Base-by-base conservation (phyloP, 1,139 yeast species). In the Diutina rugosa region DNA sequence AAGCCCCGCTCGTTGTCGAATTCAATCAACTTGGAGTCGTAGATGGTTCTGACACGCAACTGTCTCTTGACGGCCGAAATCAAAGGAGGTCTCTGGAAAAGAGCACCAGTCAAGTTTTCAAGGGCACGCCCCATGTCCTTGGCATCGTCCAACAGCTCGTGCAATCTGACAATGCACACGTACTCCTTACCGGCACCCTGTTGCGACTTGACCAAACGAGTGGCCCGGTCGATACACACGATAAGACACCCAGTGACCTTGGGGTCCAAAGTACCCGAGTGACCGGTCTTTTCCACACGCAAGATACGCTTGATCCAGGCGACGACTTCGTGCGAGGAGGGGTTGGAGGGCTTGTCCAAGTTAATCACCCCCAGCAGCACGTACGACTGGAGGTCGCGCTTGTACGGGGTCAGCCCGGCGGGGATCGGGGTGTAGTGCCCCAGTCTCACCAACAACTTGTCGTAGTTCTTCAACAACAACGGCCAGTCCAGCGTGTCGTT, bases 181-280 rank as follows among this genome's bases (percentile, higher is more conserved):
- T 93, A 93, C 82, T 93, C 99, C 73, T 93, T 93, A 81, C 99
- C 99, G 56, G 99, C 99, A 76, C 99, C 98, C 75, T 93, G 99
- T 77, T 93, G 99, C 59, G 97, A 89, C 76, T 93, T 93, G 64
- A 93, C 99, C 69, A 93, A 80, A 76, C 99, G 86, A 59, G 99
- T 93, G 60, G 99, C 99, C 72, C 97, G 85, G 73, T 93, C 99
- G 65, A 93, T 81, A 82, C 99, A 93, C 60, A 93, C 99, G 72
- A 93, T 93, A 72, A 93, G 80, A 79, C 99, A 93, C 62, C 96
- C 96, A 58, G 99, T 93, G 67, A 93, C 99, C 75, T 93, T 93
- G 62, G 99, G 99, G 79, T 93, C 99, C 71, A 93, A 82, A 62
- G 99, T 93, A 77, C 99, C 99, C 58, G 97, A 89, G 76, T 93